phyloP scores from a whole-genome alignment of 169 alveolate species.

The Amoebophrya sp. region DNA sequence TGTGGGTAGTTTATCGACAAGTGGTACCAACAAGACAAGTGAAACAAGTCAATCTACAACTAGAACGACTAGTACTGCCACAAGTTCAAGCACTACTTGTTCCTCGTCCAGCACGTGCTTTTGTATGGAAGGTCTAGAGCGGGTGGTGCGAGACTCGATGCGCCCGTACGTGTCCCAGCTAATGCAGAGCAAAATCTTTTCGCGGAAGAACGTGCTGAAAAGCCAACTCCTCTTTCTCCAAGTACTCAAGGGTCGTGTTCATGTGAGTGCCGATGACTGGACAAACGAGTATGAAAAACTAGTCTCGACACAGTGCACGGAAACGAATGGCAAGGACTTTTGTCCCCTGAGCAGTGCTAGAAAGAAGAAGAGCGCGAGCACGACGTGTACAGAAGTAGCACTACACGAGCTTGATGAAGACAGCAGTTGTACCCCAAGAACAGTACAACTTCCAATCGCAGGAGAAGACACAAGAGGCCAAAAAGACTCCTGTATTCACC shows the following conservation, averaged over 20 bases:
- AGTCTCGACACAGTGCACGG: neutral
- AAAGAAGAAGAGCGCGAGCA: neutral
- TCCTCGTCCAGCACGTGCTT: too few species aligned
- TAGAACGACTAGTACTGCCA: too few species aligned
- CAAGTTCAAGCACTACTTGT: too few species aligned
- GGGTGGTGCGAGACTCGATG: neutral
- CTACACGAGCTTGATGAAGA: neutral
- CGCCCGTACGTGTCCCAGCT: neutral
- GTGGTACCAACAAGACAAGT: too few species aligned
- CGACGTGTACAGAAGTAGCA: neutral
- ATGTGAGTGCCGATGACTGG: neutral
- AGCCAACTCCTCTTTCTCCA: neutral
- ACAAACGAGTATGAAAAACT: neutral
- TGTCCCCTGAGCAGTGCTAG: neutral
- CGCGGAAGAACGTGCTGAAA: neutral
- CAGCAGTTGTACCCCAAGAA: neutral
- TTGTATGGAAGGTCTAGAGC: neutral
- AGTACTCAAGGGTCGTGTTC: neutral
- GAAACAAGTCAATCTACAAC: too few species aligned
- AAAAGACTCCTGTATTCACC: neutral
- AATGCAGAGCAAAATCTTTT: neutral
- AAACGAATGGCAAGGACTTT: neutral
- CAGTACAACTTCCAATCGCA: neutral
- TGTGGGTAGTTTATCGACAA: too few species aligned
- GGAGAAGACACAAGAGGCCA: neutral